Base-by-base conservation (phyloP, 805 yeast species). In the Starmerella bombi region DNA sequence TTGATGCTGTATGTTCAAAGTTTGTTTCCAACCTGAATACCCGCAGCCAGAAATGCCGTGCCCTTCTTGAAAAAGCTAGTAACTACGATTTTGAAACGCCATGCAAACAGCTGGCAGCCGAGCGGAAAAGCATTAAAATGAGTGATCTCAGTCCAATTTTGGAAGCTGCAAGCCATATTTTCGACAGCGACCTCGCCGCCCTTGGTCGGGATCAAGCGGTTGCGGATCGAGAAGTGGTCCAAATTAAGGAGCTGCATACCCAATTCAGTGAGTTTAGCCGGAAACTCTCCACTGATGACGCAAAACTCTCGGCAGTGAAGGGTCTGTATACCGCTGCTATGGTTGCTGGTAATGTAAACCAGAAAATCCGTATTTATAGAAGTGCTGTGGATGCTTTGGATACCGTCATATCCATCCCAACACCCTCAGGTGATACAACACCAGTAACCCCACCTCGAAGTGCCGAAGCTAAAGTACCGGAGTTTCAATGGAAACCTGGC, bases 401-500 rank as follows among this genome's bases (percentile, higher is more conserved):
- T n/a, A n/a, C n/a, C n/a, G n/a, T n/a, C n/a, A n/a, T n/a, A n/a
- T n/a, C n/a, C n/a, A n/a, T n/a, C n/a, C n/a, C 27, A 12, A 23
- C 10, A 23, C 7, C 7, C 27, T 23, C 27, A 23, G 27, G 10
- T 7, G 12, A 23, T 7, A 7, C 12, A 12, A 7, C 12, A 23
- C 7, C 27, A 23, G 10, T 23, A 23, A 23, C 7, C 7, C 10
- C 27, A 23, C 27, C 7, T 8, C 10, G 27, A 23, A 23, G 27
- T 23, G 27, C 27, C 27, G 12, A 7, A 23, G 10, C 27, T 7
- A 7, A 7, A 23, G 12, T 23, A 12, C 27, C 7, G 27, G 12
- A 12, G 16, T 38, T 38, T 18, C 14, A 5, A 12, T 38, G 42
- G 42, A 22, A n/a, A 5, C 42, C 46, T 2, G 46, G 46, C 4